Evolutionary conservation across 495 filamentous ascomycete genomes (phyloP), one percentile per base, ranked within the genome.

Genomic region (Aspergillus taichungensis): DNA sequence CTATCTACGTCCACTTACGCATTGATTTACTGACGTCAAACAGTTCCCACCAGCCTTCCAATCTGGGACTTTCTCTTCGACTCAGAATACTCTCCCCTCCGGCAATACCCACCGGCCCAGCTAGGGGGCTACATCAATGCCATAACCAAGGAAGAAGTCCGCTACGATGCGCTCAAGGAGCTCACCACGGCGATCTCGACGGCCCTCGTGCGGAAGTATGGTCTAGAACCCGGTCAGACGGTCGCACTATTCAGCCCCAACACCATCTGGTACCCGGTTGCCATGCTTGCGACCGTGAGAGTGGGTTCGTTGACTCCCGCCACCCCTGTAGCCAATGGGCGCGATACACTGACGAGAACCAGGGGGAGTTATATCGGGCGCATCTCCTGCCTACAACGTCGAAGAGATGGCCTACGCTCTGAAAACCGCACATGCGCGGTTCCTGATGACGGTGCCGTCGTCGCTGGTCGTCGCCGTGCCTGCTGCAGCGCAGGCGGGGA

Each of bases 391-490:
- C 3, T 82, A 81, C 45, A 79, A 75, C 31, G 56, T 78, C 12
- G 76, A 80, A 14, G 78, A 83, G 47, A 82, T 82, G 76, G 69
- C 70, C 1, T 78, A 80, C 55, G 76, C 77, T 4, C 64, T 82
- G 0, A 64, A 72, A 47, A 77, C 64, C 0, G 71, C 67, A 1
- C 57, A 72, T 12, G 73, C 75, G 0, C 75, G 72, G 46, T 75
- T 77, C 46, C 53, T 83, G 11, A 75, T 80, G 63, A 80, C 77
- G 0, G 61, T 69, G 6, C 68, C 71, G 0, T 59, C 68, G 7
- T 67, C 62, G 1, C 62, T 80, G 43, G 53, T 68, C 1, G 66
- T 81, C 28, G 77, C 77, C 0, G 52, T 61, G 7, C 64, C 63
- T 14, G 75, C 77, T 1, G 78, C 79, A 6, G 56, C 61, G 43